Evolutionary conservation across 208 protist species (phyloP).

Genomic region (Leishmania major): DNA sequence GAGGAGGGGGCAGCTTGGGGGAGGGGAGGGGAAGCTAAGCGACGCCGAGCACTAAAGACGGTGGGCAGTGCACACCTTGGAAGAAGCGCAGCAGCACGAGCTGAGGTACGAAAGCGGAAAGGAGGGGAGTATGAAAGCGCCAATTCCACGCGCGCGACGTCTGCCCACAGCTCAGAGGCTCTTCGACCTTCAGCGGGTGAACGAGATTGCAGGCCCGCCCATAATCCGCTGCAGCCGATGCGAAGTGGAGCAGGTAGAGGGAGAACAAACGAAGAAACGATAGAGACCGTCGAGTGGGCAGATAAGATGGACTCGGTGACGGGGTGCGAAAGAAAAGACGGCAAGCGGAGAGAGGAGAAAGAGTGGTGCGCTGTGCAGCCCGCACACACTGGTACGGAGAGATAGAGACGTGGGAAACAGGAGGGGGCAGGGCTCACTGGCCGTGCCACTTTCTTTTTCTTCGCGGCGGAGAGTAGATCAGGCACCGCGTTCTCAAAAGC

Average conservation of each 20-base stretch:
- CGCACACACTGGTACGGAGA: background rate
- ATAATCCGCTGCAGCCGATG: background rate
- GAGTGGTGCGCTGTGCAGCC: background rate
- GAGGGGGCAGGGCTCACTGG: background rate
- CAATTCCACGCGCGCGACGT: background rate
- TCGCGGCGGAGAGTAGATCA: too few species aligned
- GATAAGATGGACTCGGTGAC: background rate
- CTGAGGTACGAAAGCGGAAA: background rate
- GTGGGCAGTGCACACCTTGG: background rate
- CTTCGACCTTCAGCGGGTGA: background rate
- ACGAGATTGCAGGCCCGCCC: background rate
- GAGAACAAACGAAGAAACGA: background rate
- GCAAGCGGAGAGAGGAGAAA: background rate
- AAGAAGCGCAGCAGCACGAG: slow-evolving; percentile 12
- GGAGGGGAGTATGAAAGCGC: too few species aligned
- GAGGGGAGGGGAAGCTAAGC: background rate
- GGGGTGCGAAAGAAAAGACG: background rate
- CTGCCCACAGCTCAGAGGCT: background rate
- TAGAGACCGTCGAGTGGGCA: background rate
- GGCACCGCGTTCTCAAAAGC: background rate
- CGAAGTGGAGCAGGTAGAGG: slow-evolving; percentile 1
- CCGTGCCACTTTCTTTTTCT: background rate
- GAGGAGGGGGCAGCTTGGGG: background rate
- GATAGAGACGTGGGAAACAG: background rate
- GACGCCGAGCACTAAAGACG: background rate